A percentile compares a stretch with the other conserved stretches of the same genome.
phyloP scores from a whole-genome alignment of 2,329 filamentous ascomycete genomes.

The Bretziella fagacearum region DNA sequence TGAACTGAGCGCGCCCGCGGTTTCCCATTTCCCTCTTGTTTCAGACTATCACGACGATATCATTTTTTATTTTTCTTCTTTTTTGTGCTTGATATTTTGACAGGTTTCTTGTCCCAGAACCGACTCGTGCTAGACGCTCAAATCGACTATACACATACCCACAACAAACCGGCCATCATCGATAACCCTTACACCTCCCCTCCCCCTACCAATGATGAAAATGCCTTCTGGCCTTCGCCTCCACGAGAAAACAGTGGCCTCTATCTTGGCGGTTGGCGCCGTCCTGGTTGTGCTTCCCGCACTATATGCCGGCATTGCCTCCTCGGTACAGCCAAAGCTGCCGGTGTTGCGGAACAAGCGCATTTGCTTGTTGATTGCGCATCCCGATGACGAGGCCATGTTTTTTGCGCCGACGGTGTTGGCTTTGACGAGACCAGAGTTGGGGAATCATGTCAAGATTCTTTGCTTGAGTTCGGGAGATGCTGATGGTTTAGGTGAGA shows the following conservation, averaged over 20 bases:
- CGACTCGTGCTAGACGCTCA: too few species aligned
- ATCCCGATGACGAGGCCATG: slow-evolving; percentile 98
- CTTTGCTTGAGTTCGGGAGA: slow-evolving; percentile 80
- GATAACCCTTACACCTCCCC: not conserved
- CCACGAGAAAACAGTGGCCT: slow-evolving; percentile 7
- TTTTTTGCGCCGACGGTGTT: slow-evolving; percentile 88
- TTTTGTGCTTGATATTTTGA: too few species aligned
- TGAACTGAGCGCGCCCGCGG: not conserved
- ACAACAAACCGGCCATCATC: not conserved
- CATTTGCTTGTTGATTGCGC: slow-evolving; percentile 83
- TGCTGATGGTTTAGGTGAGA: slow-evolving; percentile 72
- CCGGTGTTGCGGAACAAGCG: slow-evolving; percentile 63
- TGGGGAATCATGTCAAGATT: slow-evolving; percentile 85
- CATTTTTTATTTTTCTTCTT: too few species aligned
- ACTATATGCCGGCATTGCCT: slow-evolving; percentile 36
- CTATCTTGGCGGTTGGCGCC: slow-evolving; percentile 19
- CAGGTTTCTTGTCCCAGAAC: too few species aligned
- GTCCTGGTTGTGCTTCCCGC: slow-evolving; percentile 29
- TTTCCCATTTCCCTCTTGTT: too few species aligned
- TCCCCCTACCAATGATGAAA: slow-evolving; percentile 8
- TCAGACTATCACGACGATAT: too few species aligned
- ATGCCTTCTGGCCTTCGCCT: slow-evolving; percentile 9
- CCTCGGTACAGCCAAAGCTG: slow-evolving; percentile 33
- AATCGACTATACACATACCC: not conserved
- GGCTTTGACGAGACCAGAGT: slow-evolving; percentile 60